These are phyloP conservation scores for Schizophyllum amplum DNA, from an alignment of 1,284 basidiomycete species.

Conservation along the genomic window DNA sequence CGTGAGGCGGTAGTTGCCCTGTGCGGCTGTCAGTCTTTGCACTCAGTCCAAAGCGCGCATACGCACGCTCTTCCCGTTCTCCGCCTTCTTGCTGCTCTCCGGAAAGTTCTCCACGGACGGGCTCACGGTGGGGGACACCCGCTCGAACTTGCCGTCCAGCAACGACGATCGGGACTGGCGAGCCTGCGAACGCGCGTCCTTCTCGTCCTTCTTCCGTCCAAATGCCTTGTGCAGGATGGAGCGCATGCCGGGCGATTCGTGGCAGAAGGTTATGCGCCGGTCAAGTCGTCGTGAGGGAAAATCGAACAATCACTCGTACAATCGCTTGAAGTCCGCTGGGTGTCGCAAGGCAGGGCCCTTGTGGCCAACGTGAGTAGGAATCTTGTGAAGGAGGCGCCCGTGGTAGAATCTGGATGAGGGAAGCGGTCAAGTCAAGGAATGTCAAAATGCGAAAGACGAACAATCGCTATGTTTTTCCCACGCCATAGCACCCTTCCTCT, in stretches of 20 bases:
- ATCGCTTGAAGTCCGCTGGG: not conserved
- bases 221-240: conserved; percentile 72
- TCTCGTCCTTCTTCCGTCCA: conserved; percentile 62
- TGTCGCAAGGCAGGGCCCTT: not conserved
- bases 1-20: conserved; percentile 43
- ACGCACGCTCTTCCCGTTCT: conserved; percentile 32
- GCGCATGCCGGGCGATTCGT: conserved; percentile 36
- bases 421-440: no score
- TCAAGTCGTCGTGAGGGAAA: not conserved
- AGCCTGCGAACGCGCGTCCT: conserved; percentile 28
- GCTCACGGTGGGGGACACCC: conserved; percentile 29
- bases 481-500: no score
- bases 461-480: not conserved
- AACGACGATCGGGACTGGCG: conserved; percentile 38
- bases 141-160: conserved; percentile 67
- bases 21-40: conserved; percentile 11
- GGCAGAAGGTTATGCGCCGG: not conserved
- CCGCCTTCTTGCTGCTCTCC: conserved; percentile 30
- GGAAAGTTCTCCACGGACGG: conserved; percentile 38
- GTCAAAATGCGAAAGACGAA: not conserved
- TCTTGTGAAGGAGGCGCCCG: no score
- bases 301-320: not conserved
- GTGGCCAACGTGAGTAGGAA: not conserved
- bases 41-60: conserved; percentile 29
- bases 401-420: no score